These are phyloP conservation scores for Flaveria brownii DNA, from an alignment of 129 eudicot species.

Conservation along the genomic window DNA sequence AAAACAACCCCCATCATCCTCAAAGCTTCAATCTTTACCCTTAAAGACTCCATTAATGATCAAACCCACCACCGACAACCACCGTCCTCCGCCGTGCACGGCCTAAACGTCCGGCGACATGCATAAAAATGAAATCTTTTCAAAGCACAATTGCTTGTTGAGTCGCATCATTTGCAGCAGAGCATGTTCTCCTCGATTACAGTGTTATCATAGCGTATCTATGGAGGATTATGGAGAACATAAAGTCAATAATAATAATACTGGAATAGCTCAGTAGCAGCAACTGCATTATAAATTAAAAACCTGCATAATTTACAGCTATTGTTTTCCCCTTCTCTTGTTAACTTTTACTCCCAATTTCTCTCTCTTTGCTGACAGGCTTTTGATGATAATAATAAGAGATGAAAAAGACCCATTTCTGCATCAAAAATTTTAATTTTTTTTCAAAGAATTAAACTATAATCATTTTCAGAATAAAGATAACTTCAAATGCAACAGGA, in stretches of 20 bases:
- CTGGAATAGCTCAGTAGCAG: conserved; percentile 22
- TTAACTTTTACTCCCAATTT: conserved; percentile 15
- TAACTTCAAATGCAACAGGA: no score
- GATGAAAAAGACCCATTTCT: conserved; percentile 37
- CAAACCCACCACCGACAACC: conserved; percentile 16
- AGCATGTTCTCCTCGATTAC: not conserved
- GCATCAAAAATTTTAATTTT: not conserved
- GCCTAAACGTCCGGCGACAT: conserved; percentile 25
- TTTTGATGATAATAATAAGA: conserved; percentile 31
- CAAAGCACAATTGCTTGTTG: not conserved
- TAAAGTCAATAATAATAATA: conserved; percentile 46
- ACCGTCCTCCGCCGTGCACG: conserved; percentile 20
- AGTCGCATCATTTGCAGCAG: conserved; percentile 32
- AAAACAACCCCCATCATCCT: conserved; percentile 31
- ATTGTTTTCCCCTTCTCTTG: conserved; percentile 22
- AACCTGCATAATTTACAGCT: conserved; percentile 54
- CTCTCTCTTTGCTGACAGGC: conserved; percentile 39
- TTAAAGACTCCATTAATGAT: conserved; percentile 12
- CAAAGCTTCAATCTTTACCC: conserved; percentile 15
- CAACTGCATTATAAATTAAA: conserved; percentile 31
- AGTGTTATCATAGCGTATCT: conserved; percentile 29
- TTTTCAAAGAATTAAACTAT: conserved; percentile 1
- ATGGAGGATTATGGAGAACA: conserved; percentile 34
- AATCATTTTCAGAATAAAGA: conserved; percentile 24
- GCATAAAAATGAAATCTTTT: not conserved